phyloP scores from a whole-genome alignment of 1,284 basidiomycete genomes.

The Apiotrichum gracile region DNA sequence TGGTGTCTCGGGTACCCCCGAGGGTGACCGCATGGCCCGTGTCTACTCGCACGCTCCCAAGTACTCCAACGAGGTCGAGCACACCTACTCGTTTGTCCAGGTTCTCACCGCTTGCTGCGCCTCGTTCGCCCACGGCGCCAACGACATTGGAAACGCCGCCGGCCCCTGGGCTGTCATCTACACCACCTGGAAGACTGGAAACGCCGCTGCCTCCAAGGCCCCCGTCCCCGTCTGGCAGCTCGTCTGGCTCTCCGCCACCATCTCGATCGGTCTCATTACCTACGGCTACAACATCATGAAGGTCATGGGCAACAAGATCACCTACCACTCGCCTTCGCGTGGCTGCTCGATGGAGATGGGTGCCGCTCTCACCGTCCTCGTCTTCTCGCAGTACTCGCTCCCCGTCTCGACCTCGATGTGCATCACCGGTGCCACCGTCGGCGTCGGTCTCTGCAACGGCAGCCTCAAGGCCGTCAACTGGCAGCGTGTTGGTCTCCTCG shows the following conservation, averaged over 20 bases:
- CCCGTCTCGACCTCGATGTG: constrained; percentile 50
- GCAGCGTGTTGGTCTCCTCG: constrained; percentile 29
- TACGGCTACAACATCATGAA: constrained; percentile 47
- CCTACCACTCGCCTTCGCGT: constrained; percentile 49
- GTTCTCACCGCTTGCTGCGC: constrained; percentile 50
- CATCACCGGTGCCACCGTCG: constrained; percentile 50
- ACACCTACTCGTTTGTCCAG: constrained; percentile 50
- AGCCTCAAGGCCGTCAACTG: constrained; percentile 45
- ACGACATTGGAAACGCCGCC: constrained; percentile 48
- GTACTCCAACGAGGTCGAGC: constrained; percentile 50
- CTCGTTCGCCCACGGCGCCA: constrained; percentile 50
- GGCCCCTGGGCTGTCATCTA: constrained; percentile 49
- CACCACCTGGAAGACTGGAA: constrained; percentile 42
- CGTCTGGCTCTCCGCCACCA: constrained; percentile 39
- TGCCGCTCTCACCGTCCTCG: constrained; percentile 48
- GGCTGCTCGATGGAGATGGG: constrained; percentile 51
- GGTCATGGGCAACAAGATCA: constrained; percentile 50
- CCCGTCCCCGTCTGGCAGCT: constrained; percentile 50
- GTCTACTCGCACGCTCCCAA: constrained; percentile 30
- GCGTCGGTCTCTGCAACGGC: constrained; percentile 49
- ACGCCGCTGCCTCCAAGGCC: constrained; percentile 36
- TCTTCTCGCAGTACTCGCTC: constrained; percentile 48
- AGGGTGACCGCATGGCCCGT: constrained; percentile 42
- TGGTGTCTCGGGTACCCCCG: constrained; percentile 40
- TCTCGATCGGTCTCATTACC: constrained; percentile 49